Evolutionary conservation across 73 alveolate genomes (phyloP).

Genomic region (Tetrahymena borealis): DNA sequence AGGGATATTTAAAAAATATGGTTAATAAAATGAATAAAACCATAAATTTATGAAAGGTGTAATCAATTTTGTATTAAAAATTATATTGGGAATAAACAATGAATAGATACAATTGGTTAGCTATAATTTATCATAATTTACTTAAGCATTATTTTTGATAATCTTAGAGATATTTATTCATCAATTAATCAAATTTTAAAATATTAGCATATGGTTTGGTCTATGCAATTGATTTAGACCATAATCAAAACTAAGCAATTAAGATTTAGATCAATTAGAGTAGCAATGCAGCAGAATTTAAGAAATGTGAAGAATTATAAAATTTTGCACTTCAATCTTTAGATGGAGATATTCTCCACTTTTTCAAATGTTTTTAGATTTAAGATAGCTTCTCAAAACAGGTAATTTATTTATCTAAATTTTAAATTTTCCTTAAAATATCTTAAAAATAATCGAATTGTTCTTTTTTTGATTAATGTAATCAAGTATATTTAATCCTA

Average conservation of each 20-base stretch:
- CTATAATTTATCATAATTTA: too few relatives aligned
- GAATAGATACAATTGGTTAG: too few relatives aligned
- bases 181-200: neutral
- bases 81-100: too few relatives aligned
- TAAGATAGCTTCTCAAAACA: neutral
- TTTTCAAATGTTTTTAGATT: neutral
- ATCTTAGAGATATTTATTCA: neutral
- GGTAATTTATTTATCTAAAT: neutral
- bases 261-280: neutral
- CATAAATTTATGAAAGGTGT: too few relatives aligned
- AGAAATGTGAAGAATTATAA: neutral
- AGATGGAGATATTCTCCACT: neutral
- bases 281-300: neutral
- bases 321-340: neutral
- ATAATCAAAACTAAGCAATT: neutral
- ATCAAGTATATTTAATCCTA: too few relatives aligned
- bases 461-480: too few relatives aligned
- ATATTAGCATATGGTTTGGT: neutral
- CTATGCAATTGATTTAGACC: neutral
- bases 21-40: too few relatives aligned
- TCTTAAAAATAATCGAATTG: too few relatives aligned
- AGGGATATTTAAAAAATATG: too few relatives aligned
- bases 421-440: neutral
- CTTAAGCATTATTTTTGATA: neutral
- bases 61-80: too few relatives aligned